Evolutionary conservation across 1,284 basidiomycete genomes (phyloP).

Genomic region (Apiotrichum mycotoxinovorans): DNA sequence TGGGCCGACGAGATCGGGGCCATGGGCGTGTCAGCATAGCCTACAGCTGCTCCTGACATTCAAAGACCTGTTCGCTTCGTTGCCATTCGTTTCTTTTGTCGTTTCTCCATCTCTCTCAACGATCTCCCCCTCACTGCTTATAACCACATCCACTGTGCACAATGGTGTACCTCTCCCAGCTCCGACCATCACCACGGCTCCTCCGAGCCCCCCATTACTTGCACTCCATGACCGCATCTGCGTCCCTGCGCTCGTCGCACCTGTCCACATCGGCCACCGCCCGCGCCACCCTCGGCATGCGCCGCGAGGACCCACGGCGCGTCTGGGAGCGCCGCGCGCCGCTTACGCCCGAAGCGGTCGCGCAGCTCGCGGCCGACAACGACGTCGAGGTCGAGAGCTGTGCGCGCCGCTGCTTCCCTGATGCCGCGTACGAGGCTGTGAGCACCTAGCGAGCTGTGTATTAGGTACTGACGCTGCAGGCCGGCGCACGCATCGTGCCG

Average conservation of each 20-base stretch:
- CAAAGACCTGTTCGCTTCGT: neutral
- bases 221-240: neutral
- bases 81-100: neutral
- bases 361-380: conserved; percentile 51
- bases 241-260: neutral
- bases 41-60: too few relatives aligned
- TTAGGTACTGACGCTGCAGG: conserved; percentile 52
- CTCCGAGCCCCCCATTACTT: neutral
- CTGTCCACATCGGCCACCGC: neutral
- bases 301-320: conserved; percentile 71
- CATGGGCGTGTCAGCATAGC: too few relatives aligned
- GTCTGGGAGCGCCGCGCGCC: conserved; percentile 86
- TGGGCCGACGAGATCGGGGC: too few relatives aligned
- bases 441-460: conserved; percentile 18
- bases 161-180: conserved; percentile 5
- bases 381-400: conserved; percentile 54
- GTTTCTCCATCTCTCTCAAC: neutral
- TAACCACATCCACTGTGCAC: neutral
- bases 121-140: neutral
- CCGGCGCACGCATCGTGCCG: conserved; percentile 64
- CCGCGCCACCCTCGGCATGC: conserved; percentile 58
- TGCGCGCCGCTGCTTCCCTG: conserved; percentile 67
- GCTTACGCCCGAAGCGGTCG: conserved; percentile 69
- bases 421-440: conserved; percentile 65
- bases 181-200: neutral